phyloP scores from a whole-genome alignment of 305 asterid genomes.

The Petunia hybrid region DNA sequence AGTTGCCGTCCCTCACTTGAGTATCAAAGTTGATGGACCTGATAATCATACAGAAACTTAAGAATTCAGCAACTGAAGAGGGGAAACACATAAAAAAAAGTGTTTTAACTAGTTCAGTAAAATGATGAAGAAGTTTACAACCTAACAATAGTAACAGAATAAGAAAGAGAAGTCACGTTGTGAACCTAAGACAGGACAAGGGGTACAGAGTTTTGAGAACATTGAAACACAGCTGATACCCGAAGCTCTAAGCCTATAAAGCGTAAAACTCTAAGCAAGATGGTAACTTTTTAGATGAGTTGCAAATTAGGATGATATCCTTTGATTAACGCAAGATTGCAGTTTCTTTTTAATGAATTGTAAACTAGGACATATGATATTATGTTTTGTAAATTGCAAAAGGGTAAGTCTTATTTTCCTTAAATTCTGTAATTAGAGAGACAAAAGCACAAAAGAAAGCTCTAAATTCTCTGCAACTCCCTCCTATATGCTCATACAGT shows the following conservation, averaged over 20 bases:
- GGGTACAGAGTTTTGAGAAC: neutral
- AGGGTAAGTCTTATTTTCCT: no score
- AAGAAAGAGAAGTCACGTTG: neutral
- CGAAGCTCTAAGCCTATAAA: neutral
- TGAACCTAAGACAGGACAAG: neutral
- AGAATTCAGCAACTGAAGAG: neutral
- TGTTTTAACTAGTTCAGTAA: neutral
- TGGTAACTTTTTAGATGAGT: conserved; percentile 4
- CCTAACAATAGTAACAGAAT: neutral
- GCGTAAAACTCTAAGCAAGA: conserved; percentile 3
- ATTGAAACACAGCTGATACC: conserved; percentile 9
- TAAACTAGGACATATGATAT: neutral
- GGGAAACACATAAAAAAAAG: neutral
- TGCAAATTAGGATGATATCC: neutral
- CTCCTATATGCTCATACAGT: no score
- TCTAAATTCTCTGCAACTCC: no score
- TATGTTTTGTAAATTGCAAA: no score
- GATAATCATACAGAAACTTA: conserved; percentile 22
- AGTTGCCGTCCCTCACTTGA: conserved; percentile 23
- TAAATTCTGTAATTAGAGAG: no score
- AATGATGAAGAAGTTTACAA: neutral
- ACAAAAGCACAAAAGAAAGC: no score
- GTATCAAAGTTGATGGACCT: neutral
- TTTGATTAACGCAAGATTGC: neutral
- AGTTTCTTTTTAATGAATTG: neutral